A percentile compares a stretch with the other conserved stretches of the same genome.
Evolutionary conservation across 2,329 filamentous ascomycete species (phyloP).

Genomic region (Paraphaeosphaeria minitans): DNA sequence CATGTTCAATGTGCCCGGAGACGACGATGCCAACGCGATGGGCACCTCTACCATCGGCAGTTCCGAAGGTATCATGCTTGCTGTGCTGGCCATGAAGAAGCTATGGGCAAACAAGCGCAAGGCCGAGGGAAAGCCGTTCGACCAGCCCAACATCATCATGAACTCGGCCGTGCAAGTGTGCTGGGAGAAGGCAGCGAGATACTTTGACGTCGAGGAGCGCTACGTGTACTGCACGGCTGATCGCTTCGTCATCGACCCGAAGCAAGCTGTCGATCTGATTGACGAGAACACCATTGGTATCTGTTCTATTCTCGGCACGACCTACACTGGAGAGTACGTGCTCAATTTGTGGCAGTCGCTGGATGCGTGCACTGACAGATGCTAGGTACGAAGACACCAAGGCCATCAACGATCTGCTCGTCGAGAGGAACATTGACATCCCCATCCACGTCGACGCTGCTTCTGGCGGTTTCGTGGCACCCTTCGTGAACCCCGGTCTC

Average conservation of each 20-base stretch:
- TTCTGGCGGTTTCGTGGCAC: constrained; percentile 88
- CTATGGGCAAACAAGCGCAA: constrained; percentile 87
- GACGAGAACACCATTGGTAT: constrained; percentile 86
- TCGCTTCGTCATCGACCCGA: constrained; percentile 67
- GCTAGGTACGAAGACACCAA: constrained; percentile 82
- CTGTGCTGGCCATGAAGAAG: constrained; percentile 90
- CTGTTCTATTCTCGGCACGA: constrained; percentile 87
- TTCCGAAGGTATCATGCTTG: constrained; percentile 80
- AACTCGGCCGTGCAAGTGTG: constrained; percentile 94
- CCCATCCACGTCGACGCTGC: constrained; percentile 95
- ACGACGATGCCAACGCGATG: constrained; percentile 67
- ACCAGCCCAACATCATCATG: constrained; percentile 92
- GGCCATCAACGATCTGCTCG: constrained; percentile 83
- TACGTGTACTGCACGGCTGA: constrained; percentile 68
- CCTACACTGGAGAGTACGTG: constrained; percentile 79
- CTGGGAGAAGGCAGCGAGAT: constrained; percentile 85
- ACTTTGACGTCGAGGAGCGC: constrained; percentile 93
- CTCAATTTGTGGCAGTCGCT: not conserved
- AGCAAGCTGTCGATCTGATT: constrained; percentile 64
- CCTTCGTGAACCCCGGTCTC: constrained; percentile 82
- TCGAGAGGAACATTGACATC: constrained; percentile 74
- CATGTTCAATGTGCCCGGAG: constrained; percentile 79
- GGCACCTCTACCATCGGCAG: constrained; percentile 89
- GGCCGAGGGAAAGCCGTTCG: constrained; percentile 79
- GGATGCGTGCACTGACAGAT: not conserved